A percentile compares a stretch with the other conserved stretches of the same genome.
Evolutionary conservation across 2,329 filamentous ascomycete species (phyloP).

Genomic region (Phialophora chinensis): DNA sequence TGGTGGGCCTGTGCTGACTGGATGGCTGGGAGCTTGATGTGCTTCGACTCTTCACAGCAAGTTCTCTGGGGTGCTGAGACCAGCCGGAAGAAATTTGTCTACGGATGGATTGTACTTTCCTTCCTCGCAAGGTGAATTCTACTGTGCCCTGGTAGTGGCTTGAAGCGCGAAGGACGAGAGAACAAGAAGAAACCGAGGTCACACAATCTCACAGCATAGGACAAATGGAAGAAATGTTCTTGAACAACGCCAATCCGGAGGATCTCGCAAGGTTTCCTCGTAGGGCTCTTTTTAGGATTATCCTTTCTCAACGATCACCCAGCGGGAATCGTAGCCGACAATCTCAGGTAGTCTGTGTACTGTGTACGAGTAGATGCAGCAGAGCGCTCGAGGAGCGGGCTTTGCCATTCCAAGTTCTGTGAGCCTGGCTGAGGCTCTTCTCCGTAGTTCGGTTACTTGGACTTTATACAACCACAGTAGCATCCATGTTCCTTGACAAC

Average conservation of each 20-base stretch:
- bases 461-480: neutral
- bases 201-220: neutral
- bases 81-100: neutral
- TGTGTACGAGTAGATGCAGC: neutral
- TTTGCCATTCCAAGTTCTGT: neutral
- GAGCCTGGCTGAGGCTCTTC: neutral
- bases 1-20: slow-evolving; percentile 21
- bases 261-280: neutral
- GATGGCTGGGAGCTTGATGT: slow-evolving; percentile 17
- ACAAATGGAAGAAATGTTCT: neutral
- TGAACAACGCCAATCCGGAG: neutral
- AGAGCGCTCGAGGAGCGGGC: neutral
- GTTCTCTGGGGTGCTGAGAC: neutral
- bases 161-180: neutral
- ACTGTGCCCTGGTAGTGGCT: neutral
- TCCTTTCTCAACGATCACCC: too few species aligned
- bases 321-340: too few species aligned
- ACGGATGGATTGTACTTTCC: neutral
- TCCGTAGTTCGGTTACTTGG: neutral
- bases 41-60: neutral
- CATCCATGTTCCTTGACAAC: neutral
- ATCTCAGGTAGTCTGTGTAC: neutral
- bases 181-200: neutral
- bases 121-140: neutral
- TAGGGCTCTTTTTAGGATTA: neutral